Evolutionary conservation across 2,329 filamentous ascomycete species (phyloP), one percentile per base, ranked within the genome.

Genomic region (Cadophora malorum): DNA sequence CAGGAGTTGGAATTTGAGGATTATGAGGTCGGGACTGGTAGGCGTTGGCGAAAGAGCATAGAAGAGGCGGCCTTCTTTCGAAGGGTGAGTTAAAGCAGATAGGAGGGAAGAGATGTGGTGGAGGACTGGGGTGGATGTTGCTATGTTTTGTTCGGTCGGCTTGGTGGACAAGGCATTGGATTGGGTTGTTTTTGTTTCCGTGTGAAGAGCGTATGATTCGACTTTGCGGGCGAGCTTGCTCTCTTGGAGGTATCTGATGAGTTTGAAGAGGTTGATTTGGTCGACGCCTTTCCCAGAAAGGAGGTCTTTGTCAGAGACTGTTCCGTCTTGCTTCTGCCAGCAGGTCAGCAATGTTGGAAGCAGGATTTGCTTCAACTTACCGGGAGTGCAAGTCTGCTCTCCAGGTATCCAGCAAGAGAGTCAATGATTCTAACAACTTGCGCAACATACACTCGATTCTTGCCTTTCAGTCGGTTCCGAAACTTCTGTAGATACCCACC

Each of bases 171-270:
- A 3, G 71, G 73, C 70, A 78, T 68, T 67, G 69, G 31, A 59
- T 70, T n/a, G 59, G 69, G 70, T 55, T 73, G 78, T 55, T 76
- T 72, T 67, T 66, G 74, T 59, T 71, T 65, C 78, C 0, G 86
- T 79, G 68, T 91, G 86, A 3, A 87, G 84, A 3, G 89, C 87
- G 76, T 98, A 99, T 60, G 93, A 91, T 79, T 99, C 95, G 12
- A 98, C 92, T 79, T 99, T 99, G 71, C 94, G 91, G 0, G 95
- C 94, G 14, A 99, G 82, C 75, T 97, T 97, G 70, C 94, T 97
- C 71, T 96, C 91, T 75, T 95, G 91, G 4, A 99, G 87, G 78
- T 98, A 98, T 53, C 88, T 86, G 38, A 94, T 89, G 16, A 99
- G 84, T 76, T 96, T 95, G 80, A 92, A 95, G 35, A 97, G 86